A percentile compares a stretch with the other conserved stretches of the same genome.
These are phyloP conservation scores for Blumeria graminis DNA, from an alignment of 2,329 filamentous ascomycete species.

Conservation along the genomic window DNA sequence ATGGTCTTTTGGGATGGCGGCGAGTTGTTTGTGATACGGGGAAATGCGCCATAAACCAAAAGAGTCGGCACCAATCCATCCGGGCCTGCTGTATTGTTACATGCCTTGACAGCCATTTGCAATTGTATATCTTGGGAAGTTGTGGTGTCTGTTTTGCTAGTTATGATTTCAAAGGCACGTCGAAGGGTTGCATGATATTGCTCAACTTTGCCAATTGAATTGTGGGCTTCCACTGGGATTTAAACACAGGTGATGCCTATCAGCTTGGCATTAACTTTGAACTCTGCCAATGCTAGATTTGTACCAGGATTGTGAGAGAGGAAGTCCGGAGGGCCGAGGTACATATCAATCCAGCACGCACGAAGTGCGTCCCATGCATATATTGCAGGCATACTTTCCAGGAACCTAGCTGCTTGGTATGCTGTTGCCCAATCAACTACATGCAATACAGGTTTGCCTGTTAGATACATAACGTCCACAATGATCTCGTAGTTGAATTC, in stretches of 20 bases:
- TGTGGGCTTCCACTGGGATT: background rate
- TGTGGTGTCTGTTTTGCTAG: background rate
- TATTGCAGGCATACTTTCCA: background rate
- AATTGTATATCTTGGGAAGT: background rate
- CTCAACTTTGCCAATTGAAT: background rate
- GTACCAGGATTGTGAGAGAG: background rate
- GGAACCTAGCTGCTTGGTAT: background rate
- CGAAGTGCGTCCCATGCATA: constrained; percentile 2
- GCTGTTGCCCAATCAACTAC: background rate
- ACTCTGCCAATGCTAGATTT: constrained; percentile 3
- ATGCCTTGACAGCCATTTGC: background rate
- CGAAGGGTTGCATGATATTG: constrained; percentile 1
- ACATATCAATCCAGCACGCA: constrained; percentile 2
- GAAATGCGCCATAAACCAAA: background rate
- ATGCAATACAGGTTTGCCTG: background rate
- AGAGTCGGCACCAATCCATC: background rate
- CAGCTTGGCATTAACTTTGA: background rate
- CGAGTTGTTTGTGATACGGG: background rate
- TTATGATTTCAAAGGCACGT: background rate
- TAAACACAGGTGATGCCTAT: background rate
- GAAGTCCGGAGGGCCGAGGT: constrained; percentile 1
- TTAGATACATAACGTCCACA: background rate
- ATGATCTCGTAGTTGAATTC: background rate
- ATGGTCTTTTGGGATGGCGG: background rate
- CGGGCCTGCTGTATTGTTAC: background rate